Evolutionary conservation across 768 basidiomycete species (phyloP).

Genomic region (Leccinum variicolor): DNA sequence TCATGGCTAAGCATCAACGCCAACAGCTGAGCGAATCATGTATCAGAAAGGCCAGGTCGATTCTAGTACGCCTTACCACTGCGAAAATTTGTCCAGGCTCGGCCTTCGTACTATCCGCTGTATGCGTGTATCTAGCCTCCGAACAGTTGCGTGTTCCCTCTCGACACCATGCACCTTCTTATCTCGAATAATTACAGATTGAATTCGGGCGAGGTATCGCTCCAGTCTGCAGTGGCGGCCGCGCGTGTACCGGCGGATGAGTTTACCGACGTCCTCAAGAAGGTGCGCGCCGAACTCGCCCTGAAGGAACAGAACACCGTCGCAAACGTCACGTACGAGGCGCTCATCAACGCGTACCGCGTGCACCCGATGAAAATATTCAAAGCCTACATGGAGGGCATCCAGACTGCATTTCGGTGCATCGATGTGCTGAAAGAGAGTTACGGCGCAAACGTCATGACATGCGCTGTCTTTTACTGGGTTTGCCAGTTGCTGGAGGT

Average conservation of each 20-base stretch:
- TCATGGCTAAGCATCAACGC: background rate
- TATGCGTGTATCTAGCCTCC: slow-evolving; percentile 32
- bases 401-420: slow-evolving; percentile 25
- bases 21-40: background rate
- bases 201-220: slow-evolving; percentile 26
- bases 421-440: slow-evolving; percentile 14
- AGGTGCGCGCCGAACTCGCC: slow-evolving; percentile 17
- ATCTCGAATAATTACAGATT: slow-evolving; percentile 9
- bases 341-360: slow-evolving; percentile 29
- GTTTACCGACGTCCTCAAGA: slow-evolving; percentile 25
- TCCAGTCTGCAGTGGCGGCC: slow-evolving; percentile 21
- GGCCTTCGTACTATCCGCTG: slow-evolving; percentile 22
- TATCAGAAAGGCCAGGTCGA: slow-evolving; percentile 19
- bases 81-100: slow-evolving; percentile 27
- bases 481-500: slow-evolving; percentile 40
- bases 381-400: slow-evolving; percentile 33
- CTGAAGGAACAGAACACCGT: background rate
- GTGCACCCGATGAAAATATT: slow-evolving; percentile 8
- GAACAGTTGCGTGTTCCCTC: slow-evolving; percentile 22
- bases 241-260: slow-evolving; percentile 21
- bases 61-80: slow-evolving; percentile 18
- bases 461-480: slow-evolving; percentile 46
- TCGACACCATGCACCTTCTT: background rate
- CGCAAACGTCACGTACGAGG: slow-evolving; percentile 23
- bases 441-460: slow-evolving; percentile 23